A percentile compares a stretch with the other conserved stretches of the same genome.
Evolutionary conservation across 2,329 filamentous ascomycete species (phyloP).

Genomic region (Curvularia lunata): DNA sequence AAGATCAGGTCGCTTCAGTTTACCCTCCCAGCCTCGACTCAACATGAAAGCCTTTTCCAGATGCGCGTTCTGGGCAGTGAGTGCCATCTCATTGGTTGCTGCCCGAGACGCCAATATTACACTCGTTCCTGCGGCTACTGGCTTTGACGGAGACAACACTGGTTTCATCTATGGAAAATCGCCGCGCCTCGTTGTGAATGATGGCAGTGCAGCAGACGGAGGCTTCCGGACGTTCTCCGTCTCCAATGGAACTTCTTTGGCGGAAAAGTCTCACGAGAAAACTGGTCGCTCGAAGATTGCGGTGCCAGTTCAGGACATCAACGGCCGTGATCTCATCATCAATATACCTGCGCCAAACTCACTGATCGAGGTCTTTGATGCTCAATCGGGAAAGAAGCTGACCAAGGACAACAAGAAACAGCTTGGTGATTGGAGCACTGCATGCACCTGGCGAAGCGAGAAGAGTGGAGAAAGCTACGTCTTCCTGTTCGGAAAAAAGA

Average conservation of each 20-base stretch:
- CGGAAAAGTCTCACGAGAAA: conserved; percentile 25
- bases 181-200: conserved; percentile 34
- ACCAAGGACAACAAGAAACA: conserved; percentile 31
- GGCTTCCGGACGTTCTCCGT: conserved; percentile 32
- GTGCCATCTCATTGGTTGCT: conserved; percentile 7
- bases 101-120: conserved; percentile 30
- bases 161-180: conserved; percentile 32
- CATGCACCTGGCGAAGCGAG: conserved; percentile 37
- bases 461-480: conserved; percentile 36
- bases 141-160: conserved; percentile 39
- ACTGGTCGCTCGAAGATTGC: conserved; percentile 40
- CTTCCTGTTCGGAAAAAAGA: conserved; percentile 42
- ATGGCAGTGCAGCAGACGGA: conserved; percentile 39
- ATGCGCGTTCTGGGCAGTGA: conserved; percentile 16
- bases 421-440: conserved; percentile 40
- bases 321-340: conserved; percentile 32
- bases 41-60: conserved; percentile 7
- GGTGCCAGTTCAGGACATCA: conserved; percentile 32
- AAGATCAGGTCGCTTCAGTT: background rate
- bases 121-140: conserved; percentile 29
- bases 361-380: conserved; percentile 34
- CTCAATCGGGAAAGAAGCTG: conserved; percentile 21
- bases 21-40: background rate
- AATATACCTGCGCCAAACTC: conserved; percentile 42
- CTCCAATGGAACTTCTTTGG: conserved; percentile 15